These are phyloP conservation scores for Penicillium fuscoglaucum DNA, from an alignment of 2,329 filamentous ascomycete species.

Conservation along the genomic window DNA sequence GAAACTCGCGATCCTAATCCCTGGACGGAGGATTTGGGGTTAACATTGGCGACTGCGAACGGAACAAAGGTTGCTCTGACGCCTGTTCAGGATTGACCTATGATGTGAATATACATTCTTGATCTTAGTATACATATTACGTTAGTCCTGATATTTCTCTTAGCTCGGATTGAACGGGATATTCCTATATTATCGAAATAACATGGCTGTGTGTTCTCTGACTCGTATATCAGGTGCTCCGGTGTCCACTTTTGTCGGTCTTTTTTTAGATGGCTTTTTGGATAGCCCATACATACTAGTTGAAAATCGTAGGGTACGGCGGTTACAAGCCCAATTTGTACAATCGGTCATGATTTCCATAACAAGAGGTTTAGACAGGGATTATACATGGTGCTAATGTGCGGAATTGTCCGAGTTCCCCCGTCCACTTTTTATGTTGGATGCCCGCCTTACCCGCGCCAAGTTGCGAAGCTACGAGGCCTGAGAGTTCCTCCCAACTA, in stretches of 20 bases:
- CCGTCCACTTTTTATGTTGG: background rate
- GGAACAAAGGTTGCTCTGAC: constrained; percentile 23
- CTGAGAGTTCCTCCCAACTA: background rate
- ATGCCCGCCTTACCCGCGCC: background rate
- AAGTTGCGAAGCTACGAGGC: background rate
- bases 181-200: no score
- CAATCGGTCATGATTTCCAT: background rate
- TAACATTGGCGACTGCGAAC: constrained; percentile 26
- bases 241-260: background rate
- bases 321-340: background rate
- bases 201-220: background rate
- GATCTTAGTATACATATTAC: no score
- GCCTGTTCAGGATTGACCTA: background rate
- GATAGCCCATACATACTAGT: background rate
- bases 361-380: background rate
- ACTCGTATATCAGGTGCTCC: background rate
- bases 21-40: constrained; percentile 28
- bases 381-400: background rate
- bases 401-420: background rate
- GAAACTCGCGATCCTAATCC: constrained; percentile 32
- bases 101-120: background rate
- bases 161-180: background rate
- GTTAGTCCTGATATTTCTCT: background rate
- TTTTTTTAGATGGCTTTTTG: background rate
- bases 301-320: background rate